phyloP scores from a whole-genome alignment of 2,329 filamentous ascomycete species.

The Thelonectria rubi region DNA sequence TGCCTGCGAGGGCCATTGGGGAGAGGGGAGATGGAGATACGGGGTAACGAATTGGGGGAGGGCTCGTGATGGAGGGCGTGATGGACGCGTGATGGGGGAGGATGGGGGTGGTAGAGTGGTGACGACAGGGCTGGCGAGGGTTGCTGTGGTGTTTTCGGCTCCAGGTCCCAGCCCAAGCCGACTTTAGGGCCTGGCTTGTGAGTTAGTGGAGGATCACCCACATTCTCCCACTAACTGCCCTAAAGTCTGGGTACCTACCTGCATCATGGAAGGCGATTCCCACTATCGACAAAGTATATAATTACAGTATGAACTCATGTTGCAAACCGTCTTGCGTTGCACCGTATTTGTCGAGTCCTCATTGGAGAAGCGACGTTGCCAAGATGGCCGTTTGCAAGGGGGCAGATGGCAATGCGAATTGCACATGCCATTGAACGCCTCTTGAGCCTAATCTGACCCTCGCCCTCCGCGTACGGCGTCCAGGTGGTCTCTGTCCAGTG shows the following conservation, averaged over 20 bases:
- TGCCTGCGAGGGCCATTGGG: conserved; percentile 53
- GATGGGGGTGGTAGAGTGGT: background rate
- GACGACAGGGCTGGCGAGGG: conserved; percentile 1
- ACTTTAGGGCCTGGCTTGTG: background rate
- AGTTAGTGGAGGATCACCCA: conserved; percentile 8
- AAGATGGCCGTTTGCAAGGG: background rate
- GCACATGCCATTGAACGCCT: background rate
- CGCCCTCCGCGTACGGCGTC: background rate
- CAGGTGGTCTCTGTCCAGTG: conserved; percentile 8
- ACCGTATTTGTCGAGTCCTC: background rate
- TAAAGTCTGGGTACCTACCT: conserved; percentile 9
- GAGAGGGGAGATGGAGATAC: background rate
- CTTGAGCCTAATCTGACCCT: conserved; percentile 1
- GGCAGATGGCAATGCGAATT: background rate
- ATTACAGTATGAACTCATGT: too few species aligned
- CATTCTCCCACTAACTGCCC: background rate
- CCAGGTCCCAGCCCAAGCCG: background rate
- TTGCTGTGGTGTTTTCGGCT: conserved; percentile 3
- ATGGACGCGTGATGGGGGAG: conserved; percentile 1
- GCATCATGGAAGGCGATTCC: background rate
- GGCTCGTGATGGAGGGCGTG: conserved; percentile 12
- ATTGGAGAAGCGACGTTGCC: background rate
- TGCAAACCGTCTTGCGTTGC: background rate
- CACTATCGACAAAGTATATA: too few species aligned
- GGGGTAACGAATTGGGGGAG: background rate